phyloP scores from a whole-genome alignment of 2,329 filamentous ascomycete species.

The Rhinocladiella mackenziei region DNA sequence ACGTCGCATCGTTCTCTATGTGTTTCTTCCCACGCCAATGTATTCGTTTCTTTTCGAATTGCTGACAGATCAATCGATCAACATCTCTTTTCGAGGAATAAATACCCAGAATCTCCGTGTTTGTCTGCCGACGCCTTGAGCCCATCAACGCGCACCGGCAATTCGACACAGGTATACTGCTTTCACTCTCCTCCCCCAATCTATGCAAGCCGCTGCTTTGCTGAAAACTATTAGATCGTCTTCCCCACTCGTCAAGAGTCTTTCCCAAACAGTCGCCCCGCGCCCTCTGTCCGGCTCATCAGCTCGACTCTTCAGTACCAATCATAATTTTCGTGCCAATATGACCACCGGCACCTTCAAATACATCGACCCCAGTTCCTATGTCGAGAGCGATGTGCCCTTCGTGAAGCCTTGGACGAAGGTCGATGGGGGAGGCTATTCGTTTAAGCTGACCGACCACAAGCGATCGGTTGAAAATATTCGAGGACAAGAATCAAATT shows the following conservation, averaged over 20 bases:
- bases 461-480: constrained; percentile 53
- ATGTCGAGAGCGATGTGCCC: constrained; percentile 36
- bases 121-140: too few species aligned
- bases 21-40: too few species aligned
- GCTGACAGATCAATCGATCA: not conserved
- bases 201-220: constrained; percentile 11
- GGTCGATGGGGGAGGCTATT: constrained; percentile 58
- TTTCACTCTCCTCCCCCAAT: too few species aligned
- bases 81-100: not conserved
- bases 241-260: constrained; percentile 15
- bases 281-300: constrained; percentile 1
- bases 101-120: too few species aligned
- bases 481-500: constrained; percentile 48
- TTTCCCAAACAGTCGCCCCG: constrained; percentile 3
- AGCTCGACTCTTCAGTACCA: constrained; percentile 11
- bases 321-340: constrained; percentile 26
- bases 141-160: too few species aligned
- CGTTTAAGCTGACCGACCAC: constrained; percentile 48
- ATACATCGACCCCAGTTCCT: constrained; percentile 56
- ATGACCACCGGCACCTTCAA: constrained; percentile 59
- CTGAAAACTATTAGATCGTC: constrained; percentile 9
- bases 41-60: not conserved
- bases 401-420: constrained; percentile 59
- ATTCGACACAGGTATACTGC: too few species aligned
- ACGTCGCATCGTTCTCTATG: too few species aligned